These are phyloP conservation scores for Nicotiana undulata DNA, from an alignment of 257 asterid species.

Conservation along the genomic window DNA sequence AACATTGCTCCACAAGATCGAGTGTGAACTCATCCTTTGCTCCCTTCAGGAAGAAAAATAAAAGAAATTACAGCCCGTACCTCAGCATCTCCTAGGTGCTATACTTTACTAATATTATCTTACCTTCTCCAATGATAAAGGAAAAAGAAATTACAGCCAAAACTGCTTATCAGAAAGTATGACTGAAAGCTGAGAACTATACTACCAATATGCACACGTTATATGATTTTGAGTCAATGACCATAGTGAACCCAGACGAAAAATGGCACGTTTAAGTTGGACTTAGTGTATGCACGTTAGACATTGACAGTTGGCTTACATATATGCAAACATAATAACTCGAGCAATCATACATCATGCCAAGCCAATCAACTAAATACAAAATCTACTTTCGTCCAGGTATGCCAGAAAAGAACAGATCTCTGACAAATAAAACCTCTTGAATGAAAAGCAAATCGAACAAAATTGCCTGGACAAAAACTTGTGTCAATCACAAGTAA, in stretches of 20 bases:
- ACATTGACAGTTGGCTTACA: not conserved
- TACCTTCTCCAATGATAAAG: not conserved
- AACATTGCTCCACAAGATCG: conserved; percentile 87
- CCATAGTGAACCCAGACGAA: not conserved
- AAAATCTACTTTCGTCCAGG: not conserved
- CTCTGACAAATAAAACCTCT: not conserved
- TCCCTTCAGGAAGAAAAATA: conserved; percentile 38
- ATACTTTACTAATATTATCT: not conserved
- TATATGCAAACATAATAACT: not conserved
- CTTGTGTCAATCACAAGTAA: not conserved
- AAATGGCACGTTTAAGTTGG: not conserved
- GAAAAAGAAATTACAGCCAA: not conserved
- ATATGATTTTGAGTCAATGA: not conserved
- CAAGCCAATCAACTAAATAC: not conserved
- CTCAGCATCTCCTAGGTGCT: not conserved
- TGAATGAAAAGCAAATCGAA: not conserved
- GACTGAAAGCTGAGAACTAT: not conserved
- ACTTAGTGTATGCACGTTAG: not conserved
- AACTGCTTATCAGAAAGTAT: not conserved
- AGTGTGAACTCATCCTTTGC: conserved; percentile 96
- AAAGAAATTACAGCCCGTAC: not conserved
- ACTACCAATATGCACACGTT: not conserved
- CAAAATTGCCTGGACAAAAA: not conserved
- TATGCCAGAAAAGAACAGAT: not conserved
- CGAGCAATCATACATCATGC: not conserved